Evolutionary conservation across 2,329 filamentous ascomycete species (phyloP).

Genomic region (Xylaria sp.): DNA sequence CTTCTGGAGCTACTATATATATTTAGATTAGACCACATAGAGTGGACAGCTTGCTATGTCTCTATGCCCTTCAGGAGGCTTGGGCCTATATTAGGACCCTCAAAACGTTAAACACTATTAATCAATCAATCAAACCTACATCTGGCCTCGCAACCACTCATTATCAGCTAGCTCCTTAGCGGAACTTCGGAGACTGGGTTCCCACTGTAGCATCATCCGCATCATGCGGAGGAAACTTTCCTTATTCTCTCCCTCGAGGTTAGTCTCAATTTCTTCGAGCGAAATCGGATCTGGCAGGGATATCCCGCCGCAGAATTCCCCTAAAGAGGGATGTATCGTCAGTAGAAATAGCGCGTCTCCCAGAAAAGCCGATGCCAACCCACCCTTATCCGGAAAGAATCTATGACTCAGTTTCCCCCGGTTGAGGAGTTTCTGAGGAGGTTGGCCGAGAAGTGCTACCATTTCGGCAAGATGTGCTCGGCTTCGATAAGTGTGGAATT

Average conservation of each 20-base stretch:
- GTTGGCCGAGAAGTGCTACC: constrained; percentile 50
- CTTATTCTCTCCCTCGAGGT: constrained; percentile 42
- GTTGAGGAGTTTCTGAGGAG: constrained; percentile 45
- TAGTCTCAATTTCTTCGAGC: constrained; percentile 46
- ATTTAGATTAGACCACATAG: no score
- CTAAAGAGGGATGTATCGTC: background rate
- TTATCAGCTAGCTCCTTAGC: constrained; percentile 40
- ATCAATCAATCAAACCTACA: no score
- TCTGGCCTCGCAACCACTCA: no score
- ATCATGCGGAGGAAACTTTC: constrained; percentile 44
- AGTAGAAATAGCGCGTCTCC: no score
- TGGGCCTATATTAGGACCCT: no score
- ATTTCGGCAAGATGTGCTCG: constrained; percentile 57
- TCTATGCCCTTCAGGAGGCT: no score
- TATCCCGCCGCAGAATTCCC: constrained; percentile 42
- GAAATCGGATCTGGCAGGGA: constrained; percentile 33
- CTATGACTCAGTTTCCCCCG: constrained; percentile 41
- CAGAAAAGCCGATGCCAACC: no score
- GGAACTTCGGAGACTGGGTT: constrained; percentile 39
- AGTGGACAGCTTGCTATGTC: no score
- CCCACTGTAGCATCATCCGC: constrained; percentile 47
- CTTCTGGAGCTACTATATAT: no score
- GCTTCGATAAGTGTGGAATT: constrained; percentile 47
- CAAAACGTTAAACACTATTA: no score
- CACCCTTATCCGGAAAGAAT: constrained; percentile 49